A percentile compares a stretch with the other conserved stretches of the same genome.
phyloP scores from a whole-genome alignment of 352 stramenopile genomes.

The Phytophthora citrophthora region DNA sequence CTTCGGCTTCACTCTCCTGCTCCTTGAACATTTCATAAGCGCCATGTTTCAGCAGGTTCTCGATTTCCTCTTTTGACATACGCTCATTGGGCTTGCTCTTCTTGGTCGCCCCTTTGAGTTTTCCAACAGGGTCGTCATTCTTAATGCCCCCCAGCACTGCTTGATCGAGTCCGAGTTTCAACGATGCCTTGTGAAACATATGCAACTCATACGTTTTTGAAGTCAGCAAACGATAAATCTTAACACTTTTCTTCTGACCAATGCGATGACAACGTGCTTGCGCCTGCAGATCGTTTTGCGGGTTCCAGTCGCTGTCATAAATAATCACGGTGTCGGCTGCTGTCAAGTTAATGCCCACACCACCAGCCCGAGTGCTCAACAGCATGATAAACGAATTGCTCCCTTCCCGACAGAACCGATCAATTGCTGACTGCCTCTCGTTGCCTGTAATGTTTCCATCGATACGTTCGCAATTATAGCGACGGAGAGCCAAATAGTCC shows the following conservation, averaged over 20 bases:
- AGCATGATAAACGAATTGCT: slow-evolving; percentile 96
- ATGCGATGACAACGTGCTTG: slow-evolving; percentile 94
- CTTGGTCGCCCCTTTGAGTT: slow-evolving; percentile 45
- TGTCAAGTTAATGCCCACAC: slow-evolving; percentile 98
- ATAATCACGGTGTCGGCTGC: slow-evolving; percentile 92
- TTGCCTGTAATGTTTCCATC: slow-evolving; percentile 98
- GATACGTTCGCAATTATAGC: slow-evolving; percentile 97
- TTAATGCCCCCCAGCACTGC: slow-evolving; percentile 91
- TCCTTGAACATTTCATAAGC: slow-evolving; percentile 96
- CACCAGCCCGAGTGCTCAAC: slow-evolving; percentile 97
- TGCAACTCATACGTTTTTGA: slow-evolving; percentile 94
- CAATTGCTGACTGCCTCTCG: slow-evolving; percentile 95
- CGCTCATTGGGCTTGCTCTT: slow-evolving; percentile 46
- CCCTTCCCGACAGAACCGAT: slow-evolving; percentile 83
- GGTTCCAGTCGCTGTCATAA: slow-evolving; percentile 99
- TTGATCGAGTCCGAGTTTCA: slow-evolving; percentile 93
- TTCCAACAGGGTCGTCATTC: slow-evolving; percentile 58
- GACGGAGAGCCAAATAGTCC: slow-evolving; percentile 94
- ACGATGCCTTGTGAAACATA: slow-evolving; percentile 93
- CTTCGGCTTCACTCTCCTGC: slow-evolving; percentile 90
- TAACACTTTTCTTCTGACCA: slow-evolving; percentile 93
- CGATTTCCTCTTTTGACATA: slow-evolving; percentile 92
- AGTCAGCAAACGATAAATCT: slow-evolving; percentile 93
- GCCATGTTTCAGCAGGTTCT: slow-evolving; percentile 93
- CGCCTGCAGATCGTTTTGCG: slow-evolving; percentile 94